Base-by-base conservation (phyloP, 2,329 filamentous ascomycete species). In the Trichoderma koningii region DNA sequence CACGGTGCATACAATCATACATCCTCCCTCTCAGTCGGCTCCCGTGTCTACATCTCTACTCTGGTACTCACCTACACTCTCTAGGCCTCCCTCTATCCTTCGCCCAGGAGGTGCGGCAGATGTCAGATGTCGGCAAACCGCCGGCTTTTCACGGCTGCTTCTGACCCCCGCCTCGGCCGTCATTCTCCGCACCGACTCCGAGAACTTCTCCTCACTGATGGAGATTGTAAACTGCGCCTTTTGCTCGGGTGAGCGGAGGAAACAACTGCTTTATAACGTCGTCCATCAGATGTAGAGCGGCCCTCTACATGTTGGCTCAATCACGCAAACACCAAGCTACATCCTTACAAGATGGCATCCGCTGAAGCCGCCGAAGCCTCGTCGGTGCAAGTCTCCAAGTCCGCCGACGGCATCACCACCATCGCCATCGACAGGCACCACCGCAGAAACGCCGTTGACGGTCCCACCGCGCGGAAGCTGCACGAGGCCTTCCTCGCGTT, bases 351-450 rank as follows among this genome's bases (percentile, higher is more conserved):
- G 19, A 62, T 62, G 57, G 10, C 57, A n/a, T 52, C 57, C n/a
- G 23, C 57, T 3, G 57, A 52, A 52, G 23, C 48, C 57, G 68
- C 69, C 44, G 21, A 23, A 23, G 65, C 64, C 10, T 23, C 69
- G 5, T 60, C 69, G 10, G 66, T 72, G 7, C 65, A 67, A 21
- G 68, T 71, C 12, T 62, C 55, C 48, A 70, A 66, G 23, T 69
- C 71, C 19, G 10, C 63, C 0, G 71, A 75, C 1, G 83, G 83
- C 53, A 83, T 87, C 69, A 83, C 83, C 0, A 81, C 78, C n/a
- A 82, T 87, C 64, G 79, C 81, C n/a, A 79, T 87, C 68, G 80
- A 83, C 71, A 79, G 83, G n/a, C 76, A 76, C 0, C 72, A 80
- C 14, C 76, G 79, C 26, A 79, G 79, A 59, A 87, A 87, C 69